Base-by-base conservation (phyloP, 805 yeast genomes). In the Tanozyma kutaoensis region DNA sequence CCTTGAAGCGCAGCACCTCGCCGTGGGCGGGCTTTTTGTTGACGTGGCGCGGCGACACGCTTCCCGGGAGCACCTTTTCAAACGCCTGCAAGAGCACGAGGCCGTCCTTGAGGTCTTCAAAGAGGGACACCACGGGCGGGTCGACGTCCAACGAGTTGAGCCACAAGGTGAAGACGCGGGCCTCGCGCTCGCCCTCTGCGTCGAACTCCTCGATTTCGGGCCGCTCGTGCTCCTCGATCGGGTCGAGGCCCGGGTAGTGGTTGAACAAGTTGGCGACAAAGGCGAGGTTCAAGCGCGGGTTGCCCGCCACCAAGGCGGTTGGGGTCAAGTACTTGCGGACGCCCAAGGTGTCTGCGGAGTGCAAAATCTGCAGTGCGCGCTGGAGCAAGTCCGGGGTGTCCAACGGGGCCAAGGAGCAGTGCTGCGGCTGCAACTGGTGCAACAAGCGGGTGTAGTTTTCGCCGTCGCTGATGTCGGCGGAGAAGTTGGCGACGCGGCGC, bases 181-280 rank as follows among this genome's bases (percentile, higher is more conserved):
- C 98, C 60, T 91, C 98, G 59, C 98, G 80, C 59, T 91, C 98
- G 36, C 98, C 98, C 58, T 91, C 98, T 15, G 98, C 98, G 50
- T 91, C 98, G 46, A 91, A 91, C 40, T 84, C 97, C 60, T 91
- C 98, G 41, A 91, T 82, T 49, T 86, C 97, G 16, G 91, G 81
- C 42, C 75, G 78, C 52, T 88, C 96, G 32, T 61, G 65, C 55
- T 86, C 97, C 46, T 82, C 93, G 37, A 88, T 70, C 32, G 97
- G 97, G 34, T 86, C 97, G 38, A 91, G 68, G 26, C 98, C 97
- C 26, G 98, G 98, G 48, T 82, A 75, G 5, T 95, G 88, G 61
- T 91, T 91, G 67, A 91, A 91, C 49, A 91, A 63, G 50, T 91
- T 93, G 23, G 98, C 98, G 32, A 91, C 96, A 52, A 91, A 91